Evolutionary conservation across 345 rosid genomes (phyloP).

Genomic region (Syzygium grande): DNA sequence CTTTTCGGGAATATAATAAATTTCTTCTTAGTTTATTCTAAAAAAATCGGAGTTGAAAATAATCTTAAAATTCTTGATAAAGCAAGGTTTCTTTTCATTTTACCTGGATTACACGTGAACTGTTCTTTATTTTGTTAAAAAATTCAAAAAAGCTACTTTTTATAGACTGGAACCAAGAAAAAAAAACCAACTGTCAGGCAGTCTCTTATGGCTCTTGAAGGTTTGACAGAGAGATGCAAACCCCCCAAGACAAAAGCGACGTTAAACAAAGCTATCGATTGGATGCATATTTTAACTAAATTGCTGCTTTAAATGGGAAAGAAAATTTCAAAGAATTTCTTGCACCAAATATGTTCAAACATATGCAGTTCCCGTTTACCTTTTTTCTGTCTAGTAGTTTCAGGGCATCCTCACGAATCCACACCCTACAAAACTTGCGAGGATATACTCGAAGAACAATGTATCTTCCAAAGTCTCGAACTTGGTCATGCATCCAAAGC

Average conservation of each 20-base stretch:
- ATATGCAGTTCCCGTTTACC: background rate
- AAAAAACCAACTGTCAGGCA: background rate
- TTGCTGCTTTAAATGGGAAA: background rate
- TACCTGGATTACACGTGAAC: background rate
- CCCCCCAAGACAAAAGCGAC: background rate
- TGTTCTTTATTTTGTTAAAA: background rate
- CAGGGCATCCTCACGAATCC: background rate
- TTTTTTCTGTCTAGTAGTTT: background rate
- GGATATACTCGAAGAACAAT: background rate
- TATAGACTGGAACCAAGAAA: background rate
- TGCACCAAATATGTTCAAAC: background rate
- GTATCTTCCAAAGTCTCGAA: background rate
- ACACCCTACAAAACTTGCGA: background rate
- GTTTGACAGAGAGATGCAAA: background rate
- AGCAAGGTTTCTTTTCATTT: background rate
- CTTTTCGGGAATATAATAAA: too few relatives aligned
- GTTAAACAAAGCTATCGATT: background rate
- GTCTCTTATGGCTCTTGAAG: background rate
- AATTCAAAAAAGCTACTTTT: background rate
- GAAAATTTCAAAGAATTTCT: background rate
- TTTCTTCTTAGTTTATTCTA: too few relatives aligned
- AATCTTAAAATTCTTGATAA: background rate
- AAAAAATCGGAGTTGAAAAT: background rate
- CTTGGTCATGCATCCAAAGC: background rate
- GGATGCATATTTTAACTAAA: background rate